A percentile compares a stretch with the other conserved stretches of the same genome.
Conservation (phyloP, 192 early-diverging fungal genomes). For the Phlyctochytrium planicorne region DNA sequence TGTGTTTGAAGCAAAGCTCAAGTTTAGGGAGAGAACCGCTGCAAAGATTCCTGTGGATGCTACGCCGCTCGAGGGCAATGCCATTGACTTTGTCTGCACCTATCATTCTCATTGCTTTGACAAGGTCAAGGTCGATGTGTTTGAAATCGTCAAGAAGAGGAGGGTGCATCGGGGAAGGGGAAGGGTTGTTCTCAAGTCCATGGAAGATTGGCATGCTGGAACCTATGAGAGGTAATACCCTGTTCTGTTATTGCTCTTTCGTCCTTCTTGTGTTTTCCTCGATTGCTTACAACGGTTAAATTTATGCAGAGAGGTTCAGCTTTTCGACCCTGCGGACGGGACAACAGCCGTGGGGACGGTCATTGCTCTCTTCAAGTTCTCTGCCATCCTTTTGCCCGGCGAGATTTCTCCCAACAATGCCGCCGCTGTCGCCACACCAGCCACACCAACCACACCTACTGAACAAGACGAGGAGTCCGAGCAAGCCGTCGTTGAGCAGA, state of each 20-base stretch:
- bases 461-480: not conserved
- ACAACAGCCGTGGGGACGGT: constrained; percentile 5
- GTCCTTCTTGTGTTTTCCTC: no score
- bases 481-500: not conserved
- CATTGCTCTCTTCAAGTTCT: constrained; percentile 6
- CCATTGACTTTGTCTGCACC: constrained; percentile 18
- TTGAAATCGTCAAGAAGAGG: not conserved
- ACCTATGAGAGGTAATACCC: not conserved
- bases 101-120: constrained; percentile 26
- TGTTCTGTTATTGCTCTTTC: no score
- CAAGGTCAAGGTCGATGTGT: constrained; percentile 17
- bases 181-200: not conserved
- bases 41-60: no score
- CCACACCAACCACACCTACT: not conserved
- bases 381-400: constrained; percentile 5
- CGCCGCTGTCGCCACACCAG: no score
- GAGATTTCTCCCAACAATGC: constrained; percentile 9
- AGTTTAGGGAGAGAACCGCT: no score
- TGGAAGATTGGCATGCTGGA: constrained; percentile 26
- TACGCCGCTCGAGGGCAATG: no score
- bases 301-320: not conserved
- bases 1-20: no score
- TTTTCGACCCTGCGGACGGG: not conserved
- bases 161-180: constrained; percentile 7
- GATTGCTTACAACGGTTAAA: no score